phyloP scores from a whole-genome alignment of 2,329 filamentous ascomycete genomes.

The Diaporthe ampelina region DNA sequence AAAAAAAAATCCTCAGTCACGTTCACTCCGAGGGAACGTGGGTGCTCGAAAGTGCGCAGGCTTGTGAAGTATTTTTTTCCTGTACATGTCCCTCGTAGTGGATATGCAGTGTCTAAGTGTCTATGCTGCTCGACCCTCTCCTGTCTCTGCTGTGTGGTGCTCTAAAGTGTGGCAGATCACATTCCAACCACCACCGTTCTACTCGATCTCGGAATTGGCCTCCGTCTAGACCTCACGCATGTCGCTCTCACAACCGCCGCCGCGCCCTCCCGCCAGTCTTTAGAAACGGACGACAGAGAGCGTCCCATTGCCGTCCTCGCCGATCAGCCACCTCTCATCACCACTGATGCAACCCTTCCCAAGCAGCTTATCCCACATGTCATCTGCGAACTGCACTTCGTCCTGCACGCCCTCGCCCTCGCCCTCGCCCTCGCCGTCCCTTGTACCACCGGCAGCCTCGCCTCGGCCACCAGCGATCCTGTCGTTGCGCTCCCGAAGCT shows the following conservation, averaged over 20 bases:
- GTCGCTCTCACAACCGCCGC: not conserved
- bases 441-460: slow-evolving; percentile 14
- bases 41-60: not conserved
- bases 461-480: not conserved
- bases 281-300: slow-evolving; percentile 69
- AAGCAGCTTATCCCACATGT: slow-evolving; percentile 63
- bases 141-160: not conserved
- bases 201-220: not conserved
- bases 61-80: not conserved
- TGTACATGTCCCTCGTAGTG: not conserved
- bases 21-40: not conserved
- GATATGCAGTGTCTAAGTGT: not conserved
- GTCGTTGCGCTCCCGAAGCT: not conserved
- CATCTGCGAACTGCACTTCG: slow-evolving; percentile 58
- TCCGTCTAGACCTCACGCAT: not conserved
- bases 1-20: not conserved
- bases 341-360: slow-evolving; percentile 68
- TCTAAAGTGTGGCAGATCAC: not conserved
- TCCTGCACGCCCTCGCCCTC: slow-evolving; percentile 38
- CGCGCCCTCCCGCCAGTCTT: slow-evolving; percentile 28
- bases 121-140: not conserved
- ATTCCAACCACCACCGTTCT: not conserved
- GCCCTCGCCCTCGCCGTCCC: slow-evolving; percentile 8
- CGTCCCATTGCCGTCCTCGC: slow-evolving; percentile 65
- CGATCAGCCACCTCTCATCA: slow-evolving; percentile 73